A percentile compares a stretch with the other conserved stretches of the same genome.
These are phyloP conservation scores for Trametes sanguinea DNA, from an alignment of 768 basidiomycete species.

Conservation along the genomic window DNA sequence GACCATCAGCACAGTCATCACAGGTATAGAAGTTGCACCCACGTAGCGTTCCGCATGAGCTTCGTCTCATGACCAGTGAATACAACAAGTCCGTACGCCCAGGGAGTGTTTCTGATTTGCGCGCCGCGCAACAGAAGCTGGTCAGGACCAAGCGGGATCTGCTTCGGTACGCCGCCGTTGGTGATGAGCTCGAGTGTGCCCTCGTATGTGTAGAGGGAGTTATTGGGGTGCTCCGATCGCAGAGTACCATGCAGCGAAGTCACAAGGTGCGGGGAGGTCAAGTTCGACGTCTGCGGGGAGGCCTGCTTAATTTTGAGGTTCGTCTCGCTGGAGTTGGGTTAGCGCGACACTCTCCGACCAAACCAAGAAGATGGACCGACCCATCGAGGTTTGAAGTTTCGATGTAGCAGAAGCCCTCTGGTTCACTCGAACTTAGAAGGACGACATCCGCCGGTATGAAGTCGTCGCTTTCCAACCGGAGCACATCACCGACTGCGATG, in stretches of 20 bases:
- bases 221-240: conserved; percentile 96
- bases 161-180: conserved; percentile 61
- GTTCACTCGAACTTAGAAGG: conserved; percentile 86
- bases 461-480: conserved; percentile 87
- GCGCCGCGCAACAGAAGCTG: conserved; percentile 94
- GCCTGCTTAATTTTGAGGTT: conserved; percentile 99
- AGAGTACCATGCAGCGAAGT: conserved; percentile 76
- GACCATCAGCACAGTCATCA: not conserved
- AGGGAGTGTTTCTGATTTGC: conserved; percentile 93
- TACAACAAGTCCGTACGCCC: conserved; percentile 92
- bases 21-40: conserved; percentile 33
- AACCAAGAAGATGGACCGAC: conserved; percentile 43
- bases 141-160: conserved; percentile 91
- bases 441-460: conserved; percentile 96
- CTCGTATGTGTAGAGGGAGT: conserved; percentile 96
- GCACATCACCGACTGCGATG: conserved; percentile 87
- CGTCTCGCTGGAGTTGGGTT: conserved; percentile 66
- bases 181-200: conserved; percentile 69
- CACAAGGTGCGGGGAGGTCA: conserved; percentile 79
- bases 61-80: conserved; percentile 99
- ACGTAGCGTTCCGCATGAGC: conserved; percentile 98
- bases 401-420: conserved; percentile 96
- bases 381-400: conserved; percentile 98
- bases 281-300: conserved; percentile 71
- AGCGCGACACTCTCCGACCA: not conserved